Base-by-base conservation (phyloP, 2,329 filamentous ascomycete species). In the Xylaria hypoxylon region DNA sequence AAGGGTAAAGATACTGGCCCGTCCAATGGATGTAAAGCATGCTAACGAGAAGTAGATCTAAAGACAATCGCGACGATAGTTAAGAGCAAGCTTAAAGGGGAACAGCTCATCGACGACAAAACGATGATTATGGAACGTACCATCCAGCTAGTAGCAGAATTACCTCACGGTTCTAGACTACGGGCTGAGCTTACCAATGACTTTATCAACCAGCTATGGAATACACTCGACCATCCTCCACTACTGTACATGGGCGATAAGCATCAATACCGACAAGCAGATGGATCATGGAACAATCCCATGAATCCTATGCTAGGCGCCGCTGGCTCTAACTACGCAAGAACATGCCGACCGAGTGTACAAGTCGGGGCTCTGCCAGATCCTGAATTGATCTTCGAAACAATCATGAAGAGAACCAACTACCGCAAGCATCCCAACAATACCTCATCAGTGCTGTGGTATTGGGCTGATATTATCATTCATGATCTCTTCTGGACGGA, bases 401-500 rank as follows among this genome's bases (percentile, higher is more conserved):
- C 84, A 4, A 79, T 91, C 58, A 89, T 91, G 86, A 85, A 80
- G 73, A 76, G 84, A 74, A 67, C 80, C 75, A 65, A 81, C 7
- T 87, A 86, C 74, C 82, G 80, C 65, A 83, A 83, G 72, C 89
- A 92, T 68, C 89, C 90, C 0, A 92, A 92, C 77, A 91, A 91
- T 42, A 87, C 92, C 1, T 93, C 90, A 1, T 91, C 88, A 70
- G 82, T 92, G 8, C 80, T 92, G 50, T 92, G 90, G 83, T 90
- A 92, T 75, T 90, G 88, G 88, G 90, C 90, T 0, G 90, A 89
- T 22, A 86, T 93, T 62, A 88, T 92, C 68, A 92, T 91, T 64
- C 90, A 92, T 68, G 90, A 92, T 72, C 81, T 92, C 24, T 93
- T 93, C 80, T 90, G 88, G 82, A 92, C 90, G 10, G 89, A 92